Percentiles rank a stretch among this genome's conserved stretches.
These are phyloP conservation scores for Entophlyctis helioformis DNA, from an alignment of 192 early-diverging fungal species.

Conservation along the genomic window DNA sequence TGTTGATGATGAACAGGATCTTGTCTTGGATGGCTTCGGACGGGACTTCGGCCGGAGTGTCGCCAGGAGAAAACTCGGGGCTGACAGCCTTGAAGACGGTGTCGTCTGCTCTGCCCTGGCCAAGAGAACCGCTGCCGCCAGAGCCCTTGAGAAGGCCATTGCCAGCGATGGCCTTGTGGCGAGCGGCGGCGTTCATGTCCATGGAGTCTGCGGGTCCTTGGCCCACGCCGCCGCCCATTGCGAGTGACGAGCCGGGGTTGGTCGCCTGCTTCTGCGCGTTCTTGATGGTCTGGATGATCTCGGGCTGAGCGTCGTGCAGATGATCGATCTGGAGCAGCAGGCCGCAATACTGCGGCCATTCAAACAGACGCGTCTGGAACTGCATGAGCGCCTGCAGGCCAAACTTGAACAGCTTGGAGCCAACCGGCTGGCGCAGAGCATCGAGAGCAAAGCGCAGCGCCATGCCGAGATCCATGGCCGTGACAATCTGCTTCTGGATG, in stretches of 20 bases:
- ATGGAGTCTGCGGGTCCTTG: too few relatives aligned
- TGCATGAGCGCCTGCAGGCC: constrained; percentile 74
- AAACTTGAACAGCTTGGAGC: constrained; percentile 81
- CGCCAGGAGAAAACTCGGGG: constrained; percentile 5
- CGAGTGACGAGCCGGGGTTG: constrained; percentile 1
- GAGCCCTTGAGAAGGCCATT: too few relatives aligned
- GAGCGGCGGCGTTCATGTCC: background rate
- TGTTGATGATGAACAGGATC: constrained; percentile 96
- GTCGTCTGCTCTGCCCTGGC: too few relatives aligned
- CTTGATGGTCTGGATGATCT: constrained; percentile 57
- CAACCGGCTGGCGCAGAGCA: constrained; percentile 64
- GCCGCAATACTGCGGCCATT: constrained; percentile 85
- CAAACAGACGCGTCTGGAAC: constrained; percentile 69
- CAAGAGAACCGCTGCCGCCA: too few relatives aligned
- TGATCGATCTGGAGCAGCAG: constrained; percentile 73
- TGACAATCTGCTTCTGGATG: constrained; percentile 80
- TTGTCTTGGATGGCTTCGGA: constrained; percentile 68
- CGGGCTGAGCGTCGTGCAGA: constrained; percentile 64
- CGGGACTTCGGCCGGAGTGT: constrained; percentile 35
- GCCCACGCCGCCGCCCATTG: background rate
- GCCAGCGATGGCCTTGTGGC: background rate
- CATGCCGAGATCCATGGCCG: constrained; percentile 62
- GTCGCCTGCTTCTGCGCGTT: constrained; percentile 17
- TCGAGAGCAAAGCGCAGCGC: constrained; percentile 86
- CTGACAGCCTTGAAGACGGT: constrained; percentile 46